Evolutionary conservation across 148 eudicot species (phyloP), one percentile per base, ranked within the genome.

Genomic region (Rhododendron kiyosumense): DNA sequence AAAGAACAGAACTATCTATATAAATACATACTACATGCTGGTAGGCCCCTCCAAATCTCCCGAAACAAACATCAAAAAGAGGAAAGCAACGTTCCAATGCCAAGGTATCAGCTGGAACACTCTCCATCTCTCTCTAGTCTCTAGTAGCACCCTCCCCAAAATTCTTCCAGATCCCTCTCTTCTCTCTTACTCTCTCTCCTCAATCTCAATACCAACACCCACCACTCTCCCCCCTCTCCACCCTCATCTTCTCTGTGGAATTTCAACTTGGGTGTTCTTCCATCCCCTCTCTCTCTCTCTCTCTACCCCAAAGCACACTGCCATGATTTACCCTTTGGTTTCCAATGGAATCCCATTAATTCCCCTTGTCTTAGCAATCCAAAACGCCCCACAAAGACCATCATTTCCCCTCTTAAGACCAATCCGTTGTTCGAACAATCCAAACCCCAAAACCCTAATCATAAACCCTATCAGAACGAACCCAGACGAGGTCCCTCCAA

Each of bases 1-100:
- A 51, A 51, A 13, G 49, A 46, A 46, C 10, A 1, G 49, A 51
- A 51, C 54, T 13, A 15, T 34, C 36, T 34, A 34, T 34, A 36
- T 18, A 54, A 5, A 0, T 54, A 9, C 26, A 10, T 2, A n/a
- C n/a, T n/a, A n/a, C n/a, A n/a, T 1, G 28, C 51, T 78, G 14
- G 82, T 86, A 26, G 89, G 85, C 26, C 87, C 89, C 87, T 81
- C 48, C 83, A 85, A 61, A 88, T 88, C 87, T 88, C 38, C 81
- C 4, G 34, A 59, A 79, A 65, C 63, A 82, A 81, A 10, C 51
- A 32, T 28, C 77, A 7, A 79, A 82, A 28, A 74, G 43, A 73
- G 0, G 10, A 73, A 59, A 18, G 24, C 24, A 4, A 22, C 65
- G 65, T 59, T 7, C 54, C 32, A 71, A 30, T 54, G 52, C 74